Conservation (phyloP, 1,284 basidiomycete genomes). For the Golubevia sp. region DNA sequence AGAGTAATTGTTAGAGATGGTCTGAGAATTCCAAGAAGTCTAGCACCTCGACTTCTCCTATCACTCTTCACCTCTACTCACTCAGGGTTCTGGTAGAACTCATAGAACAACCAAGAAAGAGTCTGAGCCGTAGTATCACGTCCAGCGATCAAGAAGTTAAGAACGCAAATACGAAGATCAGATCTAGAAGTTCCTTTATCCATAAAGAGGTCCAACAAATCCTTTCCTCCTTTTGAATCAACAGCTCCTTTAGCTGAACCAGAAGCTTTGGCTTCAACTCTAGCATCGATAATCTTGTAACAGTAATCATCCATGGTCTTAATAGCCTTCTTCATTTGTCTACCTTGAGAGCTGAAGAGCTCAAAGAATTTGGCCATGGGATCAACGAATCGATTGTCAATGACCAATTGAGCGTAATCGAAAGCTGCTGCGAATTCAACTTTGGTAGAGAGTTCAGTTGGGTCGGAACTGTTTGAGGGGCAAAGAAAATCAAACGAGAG, state of each 20-base stretch:
- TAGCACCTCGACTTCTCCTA: not conserved
- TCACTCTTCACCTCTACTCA: constrained; percentile 22
- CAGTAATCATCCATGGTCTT: constrained; percentile 32
- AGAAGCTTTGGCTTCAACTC: constrained; percentile 13
- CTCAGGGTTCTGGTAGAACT: constrained; percentile 26
- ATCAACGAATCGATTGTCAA: constrained; percentile 26
- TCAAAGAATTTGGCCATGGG: constrained; percentile 26
- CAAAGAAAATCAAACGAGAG: too few species aligned
- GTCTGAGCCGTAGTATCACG: constrained; percentile 44
- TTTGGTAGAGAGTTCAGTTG: constrained; percentile 18
- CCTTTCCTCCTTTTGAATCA: constrained; percentile 32
- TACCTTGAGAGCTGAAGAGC: constrained; percentile 20
- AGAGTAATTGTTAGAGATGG: too few species aligned
- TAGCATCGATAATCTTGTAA: constrained; percentile 27
- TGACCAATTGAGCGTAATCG: constrained; percentile 35
- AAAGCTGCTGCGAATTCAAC: constrained; percentile 29
- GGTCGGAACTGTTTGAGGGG: not conserved
- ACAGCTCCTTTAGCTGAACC: constrained; percentile 3
- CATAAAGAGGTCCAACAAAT: constrained; percentile 47
- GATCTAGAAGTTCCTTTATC: constrained; percentile 29
- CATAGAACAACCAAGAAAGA: constrained; percentile 41
- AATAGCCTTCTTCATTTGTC: constrained; percentile 22
- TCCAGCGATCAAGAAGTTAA: constrained; percentile 50
- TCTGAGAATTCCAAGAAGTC: too few species aligned
- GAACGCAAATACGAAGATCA: constrained; percentile 39